phyloP scores from a whole-genome alignment of 768 basidiomycete genomes.

The Auricularia sp. region DNA sequence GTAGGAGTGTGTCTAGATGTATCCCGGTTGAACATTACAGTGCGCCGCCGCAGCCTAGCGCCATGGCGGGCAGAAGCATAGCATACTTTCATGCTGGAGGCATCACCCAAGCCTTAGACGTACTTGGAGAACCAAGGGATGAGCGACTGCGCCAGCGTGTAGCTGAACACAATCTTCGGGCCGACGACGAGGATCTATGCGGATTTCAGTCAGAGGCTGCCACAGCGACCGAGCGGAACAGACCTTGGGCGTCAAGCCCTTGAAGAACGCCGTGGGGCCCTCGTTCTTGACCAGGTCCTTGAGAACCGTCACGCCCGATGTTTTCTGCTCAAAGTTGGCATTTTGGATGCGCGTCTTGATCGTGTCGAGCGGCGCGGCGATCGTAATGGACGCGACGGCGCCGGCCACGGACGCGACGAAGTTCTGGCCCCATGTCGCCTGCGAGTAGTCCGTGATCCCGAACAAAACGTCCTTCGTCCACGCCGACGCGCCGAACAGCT shows the following conservation, averaged over 20 bases:
- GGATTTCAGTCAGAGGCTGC: not conserved
- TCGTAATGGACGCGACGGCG: conserved; percentile 89
- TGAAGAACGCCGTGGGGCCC: conserved; percentile 80
- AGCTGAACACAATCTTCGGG: conserved; percentile 96
- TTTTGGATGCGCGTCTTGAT: conserved; percentile 98
- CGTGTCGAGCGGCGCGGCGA: conserved; percentile 91
- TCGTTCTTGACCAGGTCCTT: conserved; percentile 82
- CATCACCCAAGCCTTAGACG: conserved; percentile 32
- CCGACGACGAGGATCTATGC: conserved; percentile 88
- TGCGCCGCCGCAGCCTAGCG: not conserved
- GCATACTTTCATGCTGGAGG: not conserved
- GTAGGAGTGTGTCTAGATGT: too few relatives aligned
- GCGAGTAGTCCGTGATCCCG: conserved; percentile 78
- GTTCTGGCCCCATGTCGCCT: conserved; percentile 96
- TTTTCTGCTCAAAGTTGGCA: conserved; percentile 88
- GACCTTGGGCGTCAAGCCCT: conserved; percentile 95
- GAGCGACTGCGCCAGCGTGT: conserved; percentile 91
- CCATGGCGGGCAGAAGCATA: not conserved
- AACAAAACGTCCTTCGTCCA: conserved; percentile 90
- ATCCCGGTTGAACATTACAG: not conserved
- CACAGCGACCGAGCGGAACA: conserved; percentile 8
- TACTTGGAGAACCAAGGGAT: conserved; percentile 88
- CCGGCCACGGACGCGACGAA: conserved; percentile 92
- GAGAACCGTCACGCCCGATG: conserved; percentile 69
- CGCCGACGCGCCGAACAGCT: conserved; percentile 97